A percentile compares a stretch with the other conserved stretches of the same genome.
phyloP scores from a whole-genome alignment of 805 yeast genomes.

The Lipomyces yamadae region DNA sequence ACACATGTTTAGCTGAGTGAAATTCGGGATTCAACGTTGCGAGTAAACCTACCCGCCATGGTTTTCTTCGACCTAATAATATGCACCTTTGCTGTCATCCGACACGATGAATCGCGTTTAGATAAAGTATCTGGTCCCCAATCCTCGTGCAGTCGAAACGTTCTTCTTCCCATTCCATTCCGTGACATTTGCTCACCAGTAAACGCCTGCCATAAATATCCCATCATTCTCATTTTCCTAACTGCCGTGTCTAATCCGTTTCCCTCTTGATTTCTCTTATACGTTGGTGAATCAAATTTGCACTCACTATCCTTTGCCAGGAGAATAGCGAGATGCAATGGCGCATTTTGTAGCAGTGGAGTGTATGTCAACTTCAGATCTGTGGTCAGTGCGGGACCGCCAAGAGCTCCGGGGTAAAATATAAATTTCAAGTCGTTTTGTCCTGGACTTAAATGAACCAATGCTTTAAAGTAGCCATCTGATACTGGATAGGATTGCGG shows the following conservation, averaged over 20 bases:
- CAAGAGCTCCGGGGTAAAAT: constrained; percentile 31
- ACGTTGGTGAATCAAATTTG: constrained; percentile 58
- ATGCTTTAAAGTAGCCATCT: constrained; percentile 72
- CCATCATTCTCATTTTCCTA: constrained; percentile 76
- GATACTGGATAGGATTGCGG: constrained; percentile 72
- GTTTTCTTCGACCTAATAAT: constrained; percentile 70
- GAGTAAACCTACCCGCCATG: constrained; percentile 46
- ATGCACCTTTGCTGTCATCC: constrained; percentile 78
- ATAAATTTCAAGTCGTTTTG: constrained; percentile 60
- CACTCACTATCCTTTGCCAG: constrained; percentile 77
- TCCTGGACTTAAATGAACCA: constrained; percentile 74
- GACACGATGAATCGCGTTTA: constrained; percentile 50
- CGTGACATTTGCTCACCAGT: constrained; percentile 88
- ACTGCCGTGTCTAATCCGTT: constrained; percentile 73
- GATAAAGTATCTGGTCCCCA: constrained; percentile 59
- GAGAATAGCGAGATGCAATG: constrained; percentile 78
- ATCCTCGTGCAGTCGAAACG: constrained; percentile 76
- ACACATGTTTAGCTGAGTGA: neutral
- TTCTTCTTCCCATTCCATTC: constrained; percentile 76
- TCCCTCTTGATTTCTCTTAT: constrained; percentile 56
- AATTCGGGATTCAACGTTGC: too few species aligned
- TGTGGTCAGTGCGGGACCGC: neutral
- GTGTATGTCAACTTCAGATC: constrained; percentile 52
- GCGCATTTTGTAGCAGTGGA: constrained; percentile 68
- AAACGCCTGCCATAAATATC: constrained; percentile 86